Conservation (phyloP, 106 monocot species). For the Hemerocallis citrina region DNA sequence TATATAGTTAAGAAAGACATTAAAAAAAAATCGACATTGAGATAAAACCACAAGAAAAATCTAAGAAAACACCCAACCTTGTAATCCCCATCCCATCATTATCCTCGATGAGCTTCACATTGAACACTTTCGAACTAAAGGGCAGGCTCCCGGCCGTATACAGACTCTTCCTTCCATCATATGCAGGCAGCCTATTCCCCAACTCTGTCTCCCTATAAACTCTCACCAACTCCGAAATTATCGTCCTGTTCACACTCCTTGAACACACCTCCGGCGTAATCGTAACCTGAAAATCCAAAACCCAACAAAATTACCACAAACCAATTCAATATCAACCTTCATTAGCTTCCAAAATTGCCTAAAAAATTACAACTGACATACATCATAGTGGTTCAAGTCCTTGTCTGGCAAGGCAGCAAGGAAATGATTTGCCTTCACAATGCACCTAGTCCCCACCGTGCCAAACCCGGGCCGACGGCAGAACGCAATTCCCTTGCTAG, state of each 20-base stretch:
- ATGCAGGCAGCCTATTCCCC: constrained; percentile 71
- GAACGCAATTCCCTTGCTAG: constrained; percentile 49
- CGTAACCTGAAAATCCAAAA: constrained; percentile 33
- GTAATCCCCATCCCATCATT: constrained; percentile 34
- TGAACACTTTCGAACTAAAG: constrained; percentile 62
- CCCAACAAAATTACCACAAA: background rate
- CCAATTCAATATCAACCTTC: background rate
- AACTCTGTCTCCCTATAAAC: constrained; percentile 57
- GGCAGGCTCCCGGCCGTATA: constrained; percentile 78
- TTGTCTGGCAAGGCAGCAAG: constrained; percentile 73
- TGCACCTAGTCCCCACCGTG: constrained; percentile 56
- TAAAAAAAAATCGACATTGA: background rate
- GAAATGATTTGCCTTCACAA: constrained; percentile 97
- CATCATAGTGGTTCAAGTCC: constrained; percentile 87
- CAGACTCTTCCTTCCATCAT: constrained; percentile 79
- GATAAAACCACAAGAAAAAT: background rate
- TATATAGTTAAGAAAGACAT: constrained; percentile 9
- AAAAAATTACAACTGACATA: constrained; percentile 16
- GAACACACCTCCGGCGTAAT: constrained; percentile 62
- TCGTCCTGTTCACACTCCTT: constrained; percentile 42
- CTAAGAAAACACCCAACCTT: constrained; percentile 9
- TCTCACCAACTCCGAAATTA: constrained; percentile 65
- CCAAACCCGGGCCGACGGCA: constrained; percentile 67
- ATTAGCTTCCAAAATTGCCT: background rate
- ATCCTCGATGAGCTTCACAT: constrained; percentile 48